Evolutionary conservation across 2,329 filamentous ascomycete genomes (phyloP), one percentile per base, ranked within the genome.

Genomic region (Paecilomyces sp.): DNA sequence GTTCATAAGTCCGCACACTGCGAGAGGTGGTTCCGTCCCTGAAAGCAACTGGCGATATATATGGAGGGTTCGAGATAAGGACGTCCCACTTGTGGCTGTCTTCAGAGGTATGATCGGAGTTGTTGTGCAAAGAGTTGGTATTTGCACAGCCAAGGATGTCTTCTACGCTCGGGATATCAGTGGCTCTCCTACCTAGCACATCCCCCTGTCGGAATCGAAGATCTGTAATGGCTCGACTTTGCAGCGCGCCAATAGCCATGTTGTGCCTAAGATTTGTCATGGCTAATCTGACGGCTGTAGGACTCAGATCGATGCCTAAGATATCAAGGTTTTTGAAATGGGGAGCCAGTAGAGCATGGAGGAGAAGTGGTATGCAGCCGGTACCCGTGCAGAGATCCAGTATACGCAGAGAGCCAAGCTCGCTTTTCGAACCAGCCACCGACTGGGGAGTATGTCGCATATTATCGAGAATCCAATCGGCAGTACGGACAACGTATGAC

Each of bases 311-410:
- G 18, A 96, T 73, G 3, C 90, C 93, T 0, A 81, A 68, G n/a
- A 90, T 76, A 3, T 77, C 72, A 7, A 90, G 65, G 0, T 64
- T 55, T 1, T 71, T 66, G 56, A 79, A 73, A 22, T 73, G 67
- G 3, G 70, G 65, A 33, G 67, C 70, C 60, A 91, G 81, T 9
- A 87, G 80, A 36, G 86, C 79, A 62, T 89, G 85, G 6, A 96
- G 80, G 2, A 91, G 83, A 8, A 97, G 82, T 0, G 91, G 84
- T 63, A 97, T 96, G 75, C 93, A 97, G 3, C 94, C 94, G 4
- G 90, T 91, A 9, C 94, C 94, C 0, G 91, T 92, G 74, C 94
- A 97, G 31, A 97, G 80, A 73, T 99, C 94, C 8, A 97, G 74
- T 50, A 97, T 79, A 12, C 81, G 82, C 12, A 95, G 66, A 15